phyloP scores from a whole-genome alignment of 73 alveolate genomes.

The Stentor roeselii region DNA sequence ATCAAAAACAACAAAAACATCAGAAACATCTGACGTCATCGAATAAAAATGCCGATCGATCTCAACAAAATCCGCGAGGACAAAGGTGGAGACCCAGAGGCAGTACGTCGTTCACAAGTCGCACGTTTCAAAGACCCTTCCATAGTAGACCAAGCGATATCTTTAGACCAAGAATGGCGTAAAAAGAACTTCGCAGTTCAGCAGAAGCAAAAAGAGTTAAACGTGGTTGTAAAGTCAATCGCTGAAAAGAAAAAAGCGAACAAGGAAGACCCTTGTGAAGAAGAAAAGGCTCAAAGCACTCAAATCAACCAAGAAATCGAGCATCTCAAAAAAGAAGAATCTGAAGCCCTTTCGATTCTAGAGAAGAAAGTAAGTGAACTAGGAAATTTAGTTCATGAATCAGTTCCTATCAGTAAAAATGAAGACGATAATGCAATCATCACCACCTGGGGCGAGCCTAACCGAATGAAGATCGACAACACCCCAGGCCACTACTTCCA shows the following conservation, averaged over 20 bases:
- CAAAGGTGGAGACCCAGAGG: conserved; percentile 83
- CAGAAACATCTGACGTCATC: background rate
- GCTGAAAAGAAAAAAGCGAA: conserved; percentile 70
- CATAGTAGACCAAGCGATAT: conserved; percentile 60
- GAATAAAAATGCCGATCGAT: conserved; percentile 71
- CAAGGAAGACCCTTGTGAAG: conserved; percentile 34
- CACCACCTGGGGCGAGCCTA: conserved; percentile 86
- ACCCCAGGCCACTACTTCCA: conserved; percentile 94
- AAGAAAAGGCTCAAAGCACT: conserved; percentile 35
- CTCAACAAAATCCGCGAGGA: conserved; percentile 66
- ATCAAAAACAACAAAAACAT: no score
- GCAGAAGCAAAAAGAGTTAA: conserved; percentile 59
- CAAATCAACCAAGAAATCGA: conserved; percentile 39
- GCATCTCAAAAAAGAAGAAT: conserved; percentile 20
- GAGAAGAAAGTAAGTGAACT: conserved; percentile 42
- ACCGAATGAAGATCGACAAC: conserved; percentile 67
- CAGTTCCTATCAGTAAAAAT: conserved; percentile 88
- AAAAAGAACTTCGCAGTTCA: conserved; percentile 63
- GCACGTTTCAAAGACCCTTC: conserved; percentile 62
- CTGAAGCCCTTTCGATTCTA: conserved; percentile 23
- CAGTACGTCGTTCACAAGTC: conserved; percentile 52
- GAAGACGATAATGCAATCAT: conserved; percentile 89
- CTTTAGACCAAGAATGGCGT: conserved; percentile 81
- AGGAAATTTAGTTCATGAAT: conserved; percentile 86
- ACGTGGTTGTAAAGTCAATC: conserved; percentile 54